Conservation (phyloP, 2,329 filamentous ascomycete genomes). For the Lecanoromycetidae sp. region DNA sequence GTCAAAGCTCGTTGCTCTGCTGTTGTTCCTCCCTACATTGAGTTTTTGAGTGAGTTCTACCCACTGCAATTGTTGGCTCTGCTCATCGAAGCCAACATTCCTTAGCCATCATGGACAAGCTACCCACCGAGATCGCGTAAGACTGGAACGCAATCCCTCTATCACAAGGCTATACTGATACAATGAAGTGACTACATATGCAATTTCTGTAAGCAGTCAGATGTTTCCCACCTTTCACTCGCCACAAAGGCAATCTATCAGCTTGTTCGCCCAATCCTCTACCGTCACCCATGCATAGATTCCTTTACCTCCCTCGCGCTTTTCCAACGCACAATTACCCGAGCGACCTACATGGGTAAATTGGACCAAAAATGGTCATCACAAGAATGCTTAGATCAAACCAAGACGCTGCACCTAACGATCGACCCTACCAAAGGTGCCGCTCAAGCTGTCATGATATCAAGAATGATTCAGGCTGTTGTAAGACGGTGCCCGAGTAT, state of each 20-base stretch:
- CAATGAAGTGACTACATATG: slow-evolving; percentile 7
- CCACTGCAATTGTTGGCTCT: no score
- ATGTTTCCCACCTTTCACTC: slow-evolving; percentile 8
- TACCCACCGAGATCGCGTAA: slow-evolving; percentile 14
- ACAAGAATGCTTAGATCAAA: slow-evolving; percentile 13
- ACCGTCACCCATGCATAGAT: slow-evolving; percentile 7
- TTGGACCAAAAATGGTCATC: slow-evolving; percentile 12
- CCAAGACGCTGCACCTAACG: slow-evolving; percentile 6
- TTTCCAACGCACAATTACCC: slow-evolving; percentile 13
- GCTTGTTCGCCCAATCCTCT: slow-evolving; percentile 14
- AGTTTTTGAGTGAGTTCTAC: no score
- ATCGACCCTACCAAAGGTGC: slow-evolving; percentile 11
- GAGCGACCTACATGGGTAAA: slow-evolving; percentile 15
- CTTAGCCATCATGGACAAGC: neutral
- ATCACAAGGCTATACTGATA: neutral
- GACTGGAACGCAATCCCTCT: neutral
- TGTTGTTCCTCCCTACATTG: no score
- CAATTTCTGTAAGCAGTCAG: slow-evolving; percentile 5
- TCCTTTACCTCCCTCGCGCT: slow-evolving; percentile 12
- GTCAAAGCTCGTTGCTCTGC: no score
- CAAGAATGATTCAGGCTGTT: slow-evolving; percentile 11
- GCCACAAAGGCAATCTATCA: slow-evolving; percentile 8
- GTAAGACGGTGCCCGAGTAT: slow-evolving; percentile 12
- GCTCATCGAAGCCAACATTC: neutral
- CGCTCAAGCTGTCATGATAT: slow-evolving; percentile 10